These are phyloP conservation scores for Tetrapisispora fleetii DNA, from an alignment of 805 yeast species.

Conservation along the genomic window DNA sequence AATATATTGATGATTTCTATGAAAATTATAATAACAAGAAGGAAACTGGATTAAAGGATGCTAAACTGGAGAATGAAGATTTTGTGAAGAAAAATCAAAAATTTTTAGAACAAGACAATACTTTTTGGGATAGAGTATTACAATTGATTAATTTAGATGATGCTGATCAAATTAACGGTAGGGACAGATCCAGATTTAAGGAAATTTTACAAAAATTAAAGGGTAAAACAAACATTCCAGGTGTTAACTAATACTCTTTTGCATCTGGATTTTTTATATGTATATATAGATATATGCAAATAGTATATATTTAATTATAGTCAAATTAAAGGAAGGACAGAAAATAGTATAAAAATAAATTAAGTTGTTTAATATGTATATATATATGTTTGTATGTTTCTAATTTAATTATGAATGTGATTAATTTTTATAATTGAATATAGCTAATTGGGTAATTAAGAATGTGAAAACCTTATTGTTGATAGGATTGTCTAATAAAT, in stretches of 20 bases:
- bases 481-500: not conserved
- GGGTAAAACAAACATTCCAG: constrained; percentile 66
- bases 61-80: constrained; percentile 57
- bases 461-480: constrained; percentile 7
- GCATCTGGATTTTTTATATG: not conserved
- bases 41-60: constrained; percentile 55
- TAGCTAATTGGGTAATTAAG: constrained; percentile 11
- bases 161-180: constrained; percentile 35
- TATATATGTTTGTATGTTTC: too few relatives aligned
- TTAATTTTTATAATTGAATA: constrained; percentile 4
- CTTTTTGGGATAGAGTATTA: constrained; percentile 70
- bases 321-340: not conserved
- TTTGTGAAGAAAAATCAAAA: constrained; percentile 68
- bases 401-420: too few relatives aligned
- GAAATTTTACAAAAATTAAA: constrained; percentile 54
- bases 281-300: not conserved
- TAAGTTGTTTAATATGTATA: not conserved
- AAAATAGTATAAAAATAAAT: not conserved
- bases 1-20: constrained; percentile 83
- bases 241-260: constrained; percentile 34
- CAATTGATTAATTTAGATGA: constrained; percentile 36
- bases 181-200: constrained; percentile 64
- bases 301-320: not conserved
- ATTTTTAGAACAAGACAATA: constrained; percentile 63
- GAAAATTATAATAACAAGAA: constrained; percentile 81